These are phyloP conservation scores for Diospyros lotus DNA, from an alignment of 148 eudicot species.

Conservation along the genomic window DNA sequence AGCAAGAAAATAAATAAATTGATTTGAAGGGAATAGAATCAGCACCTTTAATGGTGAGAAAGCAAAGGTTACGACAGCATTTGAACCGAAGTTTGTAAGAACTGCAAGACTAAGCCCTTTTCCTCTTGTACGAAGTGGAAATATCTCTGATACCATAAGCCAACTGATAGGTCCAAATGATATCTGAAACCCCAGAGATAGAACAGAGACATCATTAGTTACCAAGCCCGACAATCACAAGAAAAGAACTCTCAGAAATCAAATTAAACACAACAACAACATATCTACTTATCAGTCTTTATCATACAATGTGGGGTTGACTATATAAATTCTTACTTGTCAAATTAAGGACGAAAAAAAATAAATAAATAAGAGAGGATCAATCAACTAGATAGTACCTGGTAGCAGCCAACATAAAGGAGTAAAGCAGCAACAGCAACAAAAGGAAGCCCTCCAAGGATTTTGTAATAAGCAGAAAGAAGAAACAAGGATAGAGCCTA, in stretches of 20 bases:
- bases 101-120: constrained; percentile 96
- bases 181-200: constrained; percentile 39
- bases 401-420: constrained; percentile 93
- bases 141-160: constrained; percentile 99
- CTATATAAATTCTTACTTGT: too few relatives aligned
- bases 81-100: constrained; percentile 86
- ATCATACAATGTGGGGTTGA: too few relatives aligned
- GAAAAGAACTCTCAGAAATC: not conserved
- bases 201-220: not conserved
- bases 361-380: too few relatives aligned
- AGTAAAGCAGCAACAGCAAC: constrained; percentile 91
- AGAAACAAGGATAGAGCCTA: constrained; percentile 80
- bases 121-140: constrained; percentile 95
- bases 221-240: not conserved
- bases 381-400: constrained; percentile 34
- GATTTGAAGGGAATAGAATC: constrained; percentile 1
- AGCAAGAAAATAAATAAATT: not conserved
- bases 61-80: constrained; percentile 92
- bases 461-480: constrained; percentile 88
- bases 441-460: constrained; percentile 64
- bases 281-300: too few relatives aligned
- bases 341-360: too few relatives aligned
- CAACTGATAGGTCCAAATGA: constrained; percentile 99
- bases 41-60: constrained; percentile 87
- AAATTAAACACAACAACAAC: not conserved